phyloP scores from a whole-genome alignment of 2,329 filamentous ascomycete species.

The Penicillium sp. region DNA sequence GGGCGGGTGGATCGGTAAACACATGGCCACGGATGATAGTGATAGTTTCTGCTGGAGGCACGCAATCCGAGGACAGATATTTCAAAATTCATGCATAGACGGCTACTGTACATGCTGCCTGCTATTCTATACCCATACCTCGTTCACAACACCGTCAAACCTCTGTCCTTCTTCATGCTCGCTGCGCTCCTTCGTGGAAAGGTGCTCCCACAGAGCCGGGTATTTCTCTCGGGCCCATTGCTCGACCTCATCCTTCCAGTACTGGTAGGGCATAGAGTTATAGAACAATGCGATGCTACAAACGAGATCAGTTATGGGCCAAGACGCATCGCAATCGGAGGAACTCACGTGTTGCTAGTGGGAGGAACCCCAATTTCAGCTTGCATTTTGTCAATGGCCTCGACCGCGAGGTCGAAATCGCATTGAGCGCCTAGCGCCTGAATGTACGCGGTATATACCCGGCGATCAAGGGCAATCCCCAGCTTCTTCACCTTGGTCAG shows the following conservation, averaged over 20 bases:
- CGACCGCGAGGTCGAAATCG: conserved; percentile 64
- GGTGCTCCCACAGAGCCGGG: conserved; percentile 64
- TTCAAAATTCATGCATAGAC: not conserved
- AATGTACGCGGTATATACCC: conserved; percentile 73
- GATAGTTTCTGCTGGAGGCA: too few relatives aligned
- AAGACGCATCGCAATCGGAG: not conserved
- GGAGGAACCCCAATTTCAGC: conserved; percentile 64
- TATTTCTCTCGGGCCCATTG: conserved; percentile 69
- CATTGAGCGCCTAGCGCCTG: conserved; percentile 72
- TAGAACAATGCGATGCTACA: conserved; percentile 69
- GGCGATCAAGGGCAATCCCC: conserved; percentile 72
- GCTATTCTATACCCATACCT: conserved; percentile 22
- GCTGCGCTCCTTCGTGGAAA: conserved; percentile 49
- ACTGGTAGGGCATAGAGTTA: conserved; percentile 66
- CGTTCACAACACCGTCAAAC: conserved; percentile 31
- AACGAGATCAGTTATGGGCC: conserved; percentile 7
- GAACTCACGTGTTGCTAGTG: conserved; percentile 67
- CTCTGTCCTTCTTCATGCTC: conserved; percentile 35
- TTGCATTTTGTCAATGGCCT: conserved; percentile 65
- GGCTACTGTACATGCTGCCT: too few relatives aligned
- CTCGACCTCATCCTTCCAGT: conserved; percentile 67
- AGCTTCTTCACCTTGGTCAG: conserved; percentile 60
- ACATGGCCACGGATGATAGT: too few relatives aligned
- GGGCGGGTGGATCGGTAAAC: too few relatives aligned
- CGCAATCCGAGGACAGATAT: too few relatives aligned